Evolutionary conservation across 2,329 filamentous ascomycete species (phyloP), one percentile per base, ranked within the genome.

Genomic region (Neofusicoccum kwambonambiense): DNA sequence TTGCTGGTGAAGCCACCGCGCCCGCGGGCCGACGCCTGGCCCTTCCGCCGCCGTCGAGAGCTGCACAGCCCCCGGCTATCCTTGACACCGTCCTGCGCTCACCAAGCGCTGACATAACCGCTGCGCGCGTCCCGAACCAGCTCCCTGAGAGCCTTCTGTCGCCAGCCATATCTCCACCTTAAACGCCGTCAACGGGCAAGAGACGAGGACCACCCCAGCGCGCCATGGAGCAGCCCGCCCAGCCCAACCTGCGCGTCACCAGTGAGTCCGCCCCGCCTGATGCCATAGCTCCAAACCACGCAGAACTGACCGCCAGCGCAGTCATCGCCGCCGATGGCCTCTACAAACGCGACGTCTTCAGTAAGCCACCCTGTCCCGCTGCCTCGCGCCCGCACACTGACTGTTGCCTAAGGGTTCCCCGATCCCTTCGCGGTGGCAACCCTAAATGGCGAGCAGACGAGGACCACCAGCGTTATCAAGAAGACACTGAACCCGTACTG

Each of bases 401-500:
- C 70, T 65, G 49, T 63, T 31, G 51, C 66, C 68, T 31, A 72
- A 98, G 95, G 94, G 76, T 97, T 98, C 71, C 95, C 95, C 66
- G 95, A 99, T 79, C 95, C 95, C 27, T 99, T 99, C 77, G 94
- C 95, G 51, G 95, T 99, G 69, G 94, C 93, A 71, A 99, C 95
- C 65, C 89, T 98, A 80, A 94, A 93, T 80, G 95, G 95, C 78
- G 95, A 99, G 80, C 95, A 99, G 82, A 99, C 95, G 65, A 92
- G 93, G 80, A 98, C 95, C n/a, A 99, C 95, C 11, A 90, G 90
- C 42, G 95, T 98, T 71, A 96, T 95, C 78, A 98, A 97, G 81
- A 91, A 95, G 81, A 98, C 95, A 11, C 83, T 99, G 79, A 98
- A 97, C 79, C 95, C 95, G n/a, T 99, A 99, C 79, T 99, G 95